Percentiles rank a stretch among this genome's conserved stretches.
phyloP scores from a whole-genome alignment of 2,329 filamentous ascomycete genomes.

The Fonsecaea nubica region DNA sequence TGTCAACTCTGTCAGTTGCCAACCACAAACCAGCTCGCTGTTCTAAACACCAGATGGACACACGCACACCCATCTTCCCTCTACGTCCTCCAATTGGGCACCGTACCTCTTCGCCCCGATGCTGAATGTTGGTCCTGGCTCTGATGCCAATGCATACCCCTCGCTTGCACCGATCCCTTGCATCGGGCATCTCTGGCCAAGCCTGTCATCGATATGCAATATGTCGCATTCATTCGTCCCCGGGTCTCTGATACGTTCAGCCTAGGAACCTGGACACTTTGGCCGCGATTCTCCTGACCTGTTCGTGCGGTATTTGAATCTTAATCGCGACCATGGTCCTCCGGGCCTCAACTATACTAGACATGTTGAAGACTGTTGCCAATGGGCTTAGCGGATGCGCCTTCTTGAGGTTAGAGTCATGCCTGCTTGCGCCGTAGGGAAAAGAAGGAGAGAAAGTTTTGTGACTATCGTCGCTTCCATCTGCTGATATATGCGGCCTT shows the following conservation, averaged over 20 bases:
- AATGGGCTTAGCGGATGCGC: background rate
- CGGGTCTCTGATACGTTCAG: background rate
- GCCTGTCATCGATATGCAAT: background rate
- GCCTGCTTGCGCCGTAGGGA: background rate
- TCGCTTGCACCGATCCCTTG: background rate
- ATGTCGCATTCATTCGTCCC: background rate
- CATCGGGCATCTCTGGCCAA: background rate
- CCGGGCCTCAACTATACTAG: background rate
- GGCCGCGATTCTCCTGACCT: background rate
- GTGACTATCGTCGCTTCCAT: background rate
- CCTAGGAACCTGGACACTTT: background rate
- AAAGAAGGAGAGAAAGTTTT: background rate
- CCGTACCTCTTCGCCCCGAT: background rate
- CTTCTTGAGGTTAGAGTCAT: background rate
- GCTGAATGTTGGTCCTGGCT: background rate
- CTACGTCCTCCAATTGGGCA: background rate
- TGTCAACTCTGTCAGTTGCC: background rate
- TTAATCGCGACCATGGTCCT: background rate
- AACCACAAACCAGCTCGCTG: background rate
- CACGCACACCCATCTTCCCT: background rate
- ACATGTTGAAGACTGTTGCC: background rate
- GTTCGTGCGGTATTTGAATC: background rate
- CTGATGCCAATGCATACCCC: background rate
- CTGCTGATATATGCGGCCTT: background rate
- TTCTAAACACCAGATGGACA: background rate